A percentile compares a stretch with the other conserved stretches of the same genome.
phyloP scores from a whole-genome alignment of 2,329 filamentous ascomycete species.

The Cordyceps cateniannulata region DNA sequence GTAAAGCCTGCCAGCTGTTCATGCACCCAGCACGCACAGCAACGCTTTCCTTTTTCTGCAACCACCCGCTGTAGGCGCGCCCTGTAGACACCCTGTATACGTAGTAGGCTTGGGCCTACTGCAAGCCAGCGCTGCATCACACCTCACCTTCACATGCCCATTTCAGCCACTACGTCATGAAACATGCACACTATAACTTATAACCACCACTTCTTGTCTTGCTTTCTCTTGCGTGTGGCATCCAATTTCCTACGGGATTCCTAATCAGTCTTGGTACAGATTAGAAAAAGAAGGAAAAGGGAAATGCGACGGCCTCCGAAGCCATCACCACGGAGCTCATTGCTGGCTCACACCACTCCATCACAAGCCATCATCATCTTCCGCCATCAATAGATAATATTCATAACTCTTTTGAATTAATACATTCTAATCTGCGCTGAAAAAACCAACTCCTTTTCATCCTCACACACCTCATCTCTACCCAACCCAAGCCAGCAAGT shows the following conservation, averaged over 20 bases:
- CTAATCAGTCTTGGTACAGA: no score
- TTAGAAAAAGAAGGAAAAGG: no score
- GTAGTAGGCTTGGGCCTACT: background rate
- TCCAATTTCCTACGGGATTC: background rate
- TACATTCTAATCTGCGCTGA: slow-evolving; percentile 6
- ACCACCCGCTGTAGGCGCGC: background rate
- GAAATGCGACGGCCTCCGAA: no score
- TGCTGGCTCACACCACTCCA: no score
- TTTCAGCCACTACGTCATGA: background rate
- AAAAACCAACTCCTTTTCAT: background rate
- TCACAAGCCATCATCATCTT: background rate
- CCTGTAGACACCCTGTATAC: background rate
- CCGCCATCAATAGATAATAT: slow-evolving; percentile 11
- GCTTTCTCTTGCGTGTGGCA: background rate
- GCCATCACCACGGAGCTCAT: no score
- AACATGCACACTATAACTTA: background rate
- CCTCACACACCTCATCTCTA: background rate
- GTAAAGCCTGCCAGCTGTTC: background rate
- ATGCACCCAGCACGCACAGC: background rate
- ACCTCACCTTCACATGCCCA: background rate
- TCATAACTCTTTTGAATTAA: slow-evolving; percentile 9
- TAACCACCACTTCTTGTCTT: background rate
- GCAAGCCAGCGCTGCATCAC: slow-evolving; percentile 3
- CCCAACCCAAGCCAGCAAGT: background rate
- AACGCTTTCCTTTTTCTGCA: background rate